phyloP scores from a whole-genome alignment of 2,329 filamentous ascomycete species.

The Canariomyces notabilis region DNA sequence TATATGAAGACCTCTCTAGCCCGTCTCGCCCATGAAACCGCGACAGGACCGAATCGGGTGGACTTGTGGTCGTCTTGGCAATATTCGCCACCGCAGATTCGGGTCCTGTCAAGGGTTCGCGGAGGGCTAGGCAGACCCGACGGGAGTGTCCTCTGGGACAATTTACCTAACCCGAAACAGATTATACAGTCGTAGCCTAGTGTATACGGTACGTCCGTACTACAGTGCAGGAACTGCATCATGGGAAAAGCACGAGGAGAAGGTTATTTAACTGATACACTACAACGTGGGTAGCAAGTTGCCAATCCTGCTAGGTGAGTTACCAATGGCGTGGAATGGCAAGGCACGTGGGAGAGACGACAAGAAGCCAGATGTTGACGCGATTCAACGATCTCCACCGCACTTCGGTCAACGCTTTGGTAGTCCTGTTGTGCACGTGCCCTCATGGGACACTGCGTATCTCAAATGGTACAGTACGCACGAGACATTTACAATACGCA shows the following conservation, averaged over 20 bases:
- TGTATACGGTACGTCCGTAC: too few relatives aligned
- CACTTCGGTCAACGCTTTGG: conserved; percentile 1
- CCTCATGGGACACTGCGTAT: too few relatives aligned
- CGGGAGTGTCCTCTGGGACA: conserved; percentile 9
- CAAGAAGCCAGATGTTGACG: neutral
- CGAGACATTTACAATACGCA: too few relatives aligned
- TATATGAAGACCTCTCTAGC: neutral
- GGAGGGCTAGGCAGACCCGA: too few relatives aligned
- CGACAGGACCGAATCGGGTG: conserved; percentile 13
- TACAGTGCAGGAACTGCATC: too few relatives aligned
- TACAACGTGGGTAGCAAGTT: neutral
- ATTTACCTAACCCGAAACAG: too few relatives aligned
- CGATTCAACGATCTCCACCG: neutral
- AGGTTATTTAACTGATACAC: too few relatives aligned
- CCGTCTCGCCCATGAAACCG: conserved; percentile 7
- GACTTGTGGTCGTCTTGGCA: conserved; percentile 7
- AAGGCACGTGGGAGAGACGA: conserved; percentile 9
- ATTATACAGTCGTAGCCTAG: too few relatives aligned
- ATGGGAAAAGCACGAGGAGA: too few relatives aligned
- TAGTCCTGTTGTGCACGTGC: too few relatives aligned
- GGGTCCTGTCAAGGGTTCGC: conserved; percentile 4
- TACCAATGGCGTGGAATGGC: neutral
- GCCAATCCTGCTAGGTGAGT: neutral
- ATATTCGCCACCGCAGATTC: conserved; percentile 19
- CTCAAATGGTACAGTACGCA: too few relatives aligned